Percentiles rank a stretch among this genome's conserved stretches.
Conservation (phyloP, 306 rosid species). For the Alnus glutinosa region DNA sequence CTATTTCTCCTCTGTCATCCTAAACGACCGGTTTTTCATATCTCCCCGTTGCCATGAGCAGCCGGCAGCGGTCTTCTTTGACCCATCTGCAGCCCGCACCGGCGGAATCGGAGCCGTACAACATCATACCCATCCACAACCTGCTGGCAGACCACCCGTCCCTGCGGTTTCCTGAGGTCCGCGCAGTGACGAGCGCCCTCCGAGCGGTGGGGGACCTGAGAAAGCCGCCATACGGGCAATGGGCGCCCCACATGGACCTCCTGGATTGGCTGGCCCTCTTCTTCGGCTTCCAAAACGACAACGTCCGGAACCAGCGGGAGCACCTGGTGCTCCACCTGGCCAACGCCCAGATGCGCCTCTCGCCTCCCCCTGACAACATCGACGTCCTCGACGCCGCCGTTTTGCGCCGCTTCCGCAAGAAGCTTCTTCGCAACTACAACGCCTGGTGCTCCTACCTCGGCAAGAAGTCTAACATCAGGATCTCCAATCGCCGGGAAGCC, state of each 20-base stretch:
- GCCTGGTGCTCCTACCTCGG: constrained; percentile 88
- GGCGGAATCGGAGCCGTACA: constrained; percentile 56
- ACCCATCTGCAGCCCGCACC: background rate
- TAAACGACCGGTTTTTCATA: background rate
- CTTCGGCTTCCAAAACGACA: constrained; percentile 82
- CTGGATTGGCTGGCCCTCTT: constrained; percentile 89
- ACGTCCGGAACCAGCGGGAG: constrained; percentile 96
- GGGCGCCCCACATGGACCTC: constrained; percentile 74
- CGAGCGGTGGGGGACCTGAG: constrained; percentile 72
- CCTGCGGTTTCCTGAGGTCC: constrained; percentile 84
- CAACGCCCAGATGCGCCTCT: constrained; percentile 94
- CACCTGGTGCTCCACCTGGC: constrained; percentile 91
- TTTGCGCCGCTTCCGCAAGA: constrained; percentile 72
- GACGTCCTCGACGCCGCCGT: constrained; percentile 68
- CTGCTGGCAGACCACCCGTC: constrained; percentile 94
- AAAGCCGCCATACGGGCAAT: constrained; percentile 63
- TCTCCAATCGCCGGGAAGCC: constrained; percentile 53
- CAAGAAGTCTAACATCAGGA: constrained; percentile 82
- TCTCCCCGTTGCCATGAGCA: constrained; percentile 42
- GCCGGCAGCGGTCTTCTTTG: constrained; percentile 37
- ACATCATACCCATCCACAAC: constrained; percentile 80
- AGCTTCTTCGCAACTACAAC: constrained; percentile 71
- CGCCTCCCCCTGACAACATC: constrained; percentile 89
- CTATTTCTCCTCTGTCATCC: background rate
- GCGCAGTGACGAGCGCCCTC: constrained; percentile 75